These are phyloP conservation scores for Pseudogymnoascus sp. DNA, from an alignment of 2,329 filamentous ascomycete genomes.

Conservation along the genomic window DNA sequence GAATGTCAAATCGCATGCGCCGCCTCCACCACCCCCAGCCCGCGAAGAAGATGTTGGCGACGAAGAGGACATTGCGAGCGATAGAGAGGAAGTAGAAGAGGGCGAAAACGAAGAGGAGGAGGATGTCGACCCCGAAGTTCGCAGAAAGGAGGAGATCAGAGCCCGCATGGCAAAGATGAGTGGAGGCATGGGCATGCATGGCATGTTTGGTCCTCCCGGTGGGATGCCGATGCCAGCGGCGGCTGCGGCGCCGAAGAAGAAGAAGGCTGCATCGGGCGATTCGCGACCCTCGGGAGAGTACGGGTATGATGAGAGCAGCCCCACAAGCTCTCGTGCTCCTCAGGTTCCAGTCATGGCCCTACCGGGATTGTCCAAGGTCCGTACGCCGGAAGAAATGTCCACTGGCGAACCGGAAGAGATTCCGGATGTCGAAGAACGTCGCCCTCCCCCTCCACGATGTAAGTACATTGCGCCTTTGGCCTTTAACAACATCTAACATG, in stretches of 20 bases:
- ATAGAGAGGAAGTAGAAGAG: slow-evolving; percentile 41
- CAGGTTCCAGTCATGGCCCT: slow-evolving; percentile 56
- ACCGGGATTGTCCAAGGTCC: slow-evolving; percentile 57
- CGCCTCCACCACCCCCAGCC: slow-evolving; percentile 32
- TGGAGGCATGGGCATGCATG: slow-evolving; percentile 91
- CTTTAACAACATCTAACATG: not conserved
- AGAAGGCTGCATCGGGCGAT: slow-evolving; percentile 30
- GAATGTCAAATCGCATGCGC: slow-evolving; percentile 17
- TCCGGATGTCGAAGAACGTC: slow-evolving; percentile 44
- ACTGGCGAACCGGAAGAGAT: slow-evolving; percentile 34
- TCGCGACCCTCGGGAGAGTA: slow-evolving; percentile 39
- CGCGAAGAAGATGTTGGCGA: slow-evolving; percentile 36
- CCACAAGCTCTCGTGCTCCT: slow-evolving; percentile 37
- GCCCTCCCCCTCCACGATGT: slow-evolving; percentile 30
- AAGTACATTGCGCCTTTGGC: slow-evolving; percentile 12
- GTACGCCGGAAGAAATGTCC: slow-evolving; percentile 39
- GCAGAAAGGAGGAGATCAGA: slow-evolving; percentile 76
- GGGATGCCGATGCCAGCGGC: slow-evolving; percentile 54
- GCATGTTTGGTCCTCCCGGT: slow-evolving; percentile 73
- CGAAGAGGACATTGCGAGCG: slow-evolving; percentile 36
- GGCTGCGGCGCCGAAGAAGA: slow-evolving; percentile 49
- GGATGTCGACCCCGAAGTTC: slow-evolving; percentile 78
- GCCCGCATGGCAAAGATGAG: slow-evolving; percentile 98
- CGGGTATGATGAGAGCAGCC: slow-evolving; percentile 33
- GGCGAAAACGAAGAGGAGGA: slow-evolving; percentile 68